Evolutionary conservation across 176 grass and related monocot species (phyloP), one percentile per base, ranked within the genome.

Genomic region (Elaeis guineensis): DNA sequence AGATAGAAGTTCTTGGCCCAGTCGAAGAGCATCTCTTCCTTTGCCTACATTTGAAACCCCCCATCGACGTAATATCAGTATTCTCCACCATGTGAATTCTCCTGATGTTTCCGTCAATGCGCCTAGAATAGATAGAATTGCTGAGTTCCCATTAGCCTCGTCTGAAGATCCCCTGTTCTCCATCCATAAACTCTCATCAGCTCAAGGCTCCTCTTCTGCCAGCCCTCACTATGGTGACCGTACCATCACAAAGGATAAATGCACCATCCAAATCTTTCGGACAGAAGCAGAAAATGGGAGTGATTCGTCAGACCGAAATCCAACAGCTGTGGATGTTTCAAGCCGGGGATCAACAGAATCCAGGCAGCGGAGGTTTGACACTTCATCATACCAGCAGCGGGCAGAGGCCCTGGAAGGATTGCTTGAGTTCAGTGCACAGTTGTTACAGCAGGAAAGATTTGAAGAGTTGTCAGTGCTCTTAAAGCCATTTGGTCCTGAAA

Each of bases 191-290:
- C 50, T 59, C 5, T 26, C 74, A 0, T 72, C 71, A 2, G 73
- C 66, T 1, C 80, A 75, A 4, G 57, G 75, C 54, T 84, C 71
- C 0, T 86, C 75, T 69, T 80, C 78, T 56, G 75, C 76, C 4
- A 48, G 58, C 14, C 88, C 83, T 49, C 72, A 80, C 25, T 81
- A 20, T n/a, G 74, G 78, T 62, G 82, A 87, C 58, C 78, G 72
- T 65, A 91, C 87, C 0, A 85, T 97, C 80, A 97, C 92, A 30
- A 97, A 97, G 76, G 92, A 97, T 69, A 97, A 97, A 21, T 97
- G 85, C 63, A 97, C 84, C 0, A 49, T 97, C 51, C 92, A 97
- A 67, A 86, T 88, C 5, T 79, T 80, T 0, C 72, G 55, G 17
- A 66, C 75, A 0, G 80, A 85, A 4, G 78, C 61, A 17, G 82